phyloP scores from a whole-genome alignment of 2,329 filamentous ascomycete species.

The Sclerotinia sclerotiorum region DNA sequence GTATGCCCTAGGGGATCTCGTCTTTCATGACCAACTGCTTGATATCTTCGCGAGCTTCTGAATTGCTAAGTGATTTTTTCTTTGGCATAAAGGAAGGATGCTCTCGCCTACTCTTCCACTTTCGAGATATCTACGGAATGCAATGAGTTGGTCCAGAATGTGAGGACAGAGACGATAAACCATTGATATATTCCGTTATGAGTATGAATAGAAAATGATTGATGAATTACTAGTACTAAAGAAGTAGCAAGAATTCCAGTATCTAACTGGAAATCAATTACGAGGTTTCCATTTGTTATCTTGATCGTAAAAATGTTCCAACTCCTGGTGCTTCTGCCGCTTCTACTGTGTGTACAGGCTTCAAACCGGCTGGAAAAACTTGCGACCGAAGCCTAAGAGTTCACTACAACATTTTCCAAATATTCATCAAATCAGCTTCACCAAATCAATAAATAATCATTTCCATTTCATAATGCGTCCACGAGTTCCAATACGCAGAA shows the following conservation, averaged over 20 bases:
- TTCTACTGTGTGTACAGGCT: neutral
- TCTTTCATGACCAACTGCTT: neutral
- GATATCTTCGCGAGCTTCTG: neutral
- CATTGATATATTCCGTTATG: neutral
- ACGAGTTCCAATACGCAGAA: conserved; percentile 43
- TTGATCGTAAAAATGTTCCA: neutral
- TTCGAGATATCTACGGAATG: neutral
- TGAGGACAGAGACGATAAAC: neutral
- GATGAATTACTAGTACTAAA: neutral
- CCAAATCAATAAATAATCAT: neutral
- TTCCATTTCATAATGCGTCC: conserved; percentile 35
- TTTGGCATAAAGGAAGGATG: neutral
- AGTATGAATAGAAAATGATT: too few species aligned
- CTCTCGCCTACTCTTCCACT: neutral
- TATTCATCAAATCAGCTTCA: neutral
- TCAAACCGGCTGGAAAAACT: conserved; percentile 19
- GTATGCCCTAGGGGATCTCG: neutral
- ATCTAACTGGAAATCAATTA: neutral
- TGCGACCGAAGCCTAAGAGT: conserved; percentile 14
- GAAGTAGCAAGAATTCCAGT: neutral
- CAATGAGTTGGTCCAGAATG: neutral
- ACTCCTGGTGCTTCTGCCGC: neutral
- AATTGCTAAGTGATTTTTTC: too few species aligned
- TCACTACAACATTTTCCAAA: conserved; percentile 1
- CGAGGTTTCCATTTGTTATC: neutral